Evolutionary conservation across 2,329 filamentous ascomycete genomes (phyloP), one percentile per base, ranked within the genome.

Genomic region (Clonostachys solani): DNA sequence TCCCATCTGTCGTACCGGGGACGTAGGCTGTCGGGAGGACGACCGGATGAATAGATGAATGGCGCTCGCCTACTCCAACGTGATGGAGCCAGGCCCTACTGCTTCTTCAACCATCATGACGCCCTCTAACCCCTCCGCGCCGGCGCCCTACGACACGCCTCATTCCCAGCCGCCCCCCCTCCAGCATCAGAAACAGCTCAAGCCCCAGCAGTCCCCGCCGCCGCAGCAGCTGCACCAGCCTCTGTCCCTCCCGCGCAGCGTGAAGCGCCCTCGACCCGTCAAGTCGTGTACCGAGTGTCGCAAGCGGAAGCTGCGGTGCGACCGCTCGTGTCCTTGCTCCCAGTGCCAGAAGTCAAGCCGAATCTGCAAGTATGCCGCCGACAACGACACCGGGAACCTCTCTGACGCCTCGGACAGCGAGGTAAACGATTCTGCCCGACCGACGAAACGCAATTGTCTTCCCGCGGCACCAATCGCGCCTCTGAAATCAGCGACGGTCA

Each of bases 321-420:
- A 82, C 58, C 71, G 79, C 41, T 65, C 72, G n/a, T 66, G 69
- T 40, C 77, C 77, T 5, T 83, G 79, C 54, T 75, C 75, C 6
- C 78, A 81, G 57, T 83, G 79, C 56, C 74, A 77, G 44, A 80
- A 78, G 58, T 77, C 76, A n/a, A 72, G 69, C 52, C 74, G 77
- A 35, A 56, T 61, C 37, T 81, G 78, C 63, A 74, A 67, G 53
- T 81, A 81, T 53, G 66, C 74, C 19, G 67, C 74, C 17, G 73
- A 77, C 47, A 69, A 74, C 33, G 73, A 75, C 46, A 65, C 63
- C 9, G 66, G 66, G 34, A 72, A 70, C 53, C 57, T 72, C 12
- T 79, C 76, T 5, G 77, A 79, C 44, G 70, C 59, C n/a, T 77
- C 73, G 18, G 74, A 77, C 43, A 59, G 50, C 40, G 70, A 74